Percentiles rank a stretch among this genome's conserved stretches.
phyloP scores from a whole-genome alignment of 2,329 filamentous ascomycete genomes.

The Eutypa lata region DNA sequence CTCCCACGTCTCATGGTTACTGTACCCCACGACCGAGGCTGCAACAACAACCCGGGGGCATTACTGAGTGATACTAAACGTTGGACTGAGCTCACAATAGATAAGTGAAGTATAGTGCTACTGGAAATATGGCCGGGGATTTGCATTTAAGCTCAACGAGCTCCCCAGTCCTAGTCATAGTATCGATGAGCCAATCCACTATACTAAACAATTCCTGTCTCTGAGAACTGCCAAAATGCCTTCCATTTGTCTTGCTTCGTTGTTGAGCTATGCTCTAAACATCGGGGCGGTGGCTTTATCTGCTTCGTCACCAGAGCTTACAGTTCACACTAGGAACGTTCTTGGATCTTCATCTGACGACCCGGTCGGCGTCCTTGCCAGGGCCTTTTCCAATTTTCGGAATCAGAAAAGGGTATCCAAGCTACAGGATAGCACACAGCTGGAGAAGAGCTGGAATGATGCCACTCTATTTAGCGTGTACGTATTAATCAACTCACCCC shows the following conservation, averaged over 20 bases:
- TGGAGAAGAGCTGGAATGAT: slow-evolving; percentile 40
- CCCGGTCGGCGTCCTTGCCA: neutral
- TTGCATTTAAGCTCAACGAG: no score
- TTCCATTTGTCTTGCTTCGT: neutral
- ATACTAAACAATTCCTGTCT: neutral
- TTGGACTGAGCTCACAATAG: no score
- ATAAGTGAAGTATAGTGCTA: no score
- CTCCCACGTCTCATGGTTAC: neutral
- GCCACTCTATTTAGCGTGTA: slow-evolving; percentile 34
- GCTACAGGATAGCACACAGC: slow-evolving; percentile 26
- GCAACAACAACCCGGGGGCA: no score
- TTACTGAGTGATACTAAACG: no score
- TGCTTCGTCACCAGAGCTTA: neutral
- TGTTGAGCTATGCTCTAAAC: neutral
- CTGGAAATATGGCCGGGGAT: no score
- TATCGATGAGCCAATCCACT: neutral
- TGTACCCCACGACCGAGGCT: no score
- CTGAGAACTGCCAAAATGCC: neutral
- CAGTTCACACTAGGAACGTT: neutral
- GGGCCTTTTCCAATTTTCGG: neutral
- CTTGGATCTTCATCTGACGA: neutral
- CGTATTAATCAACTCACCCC: slow-evolving; percentile 2
- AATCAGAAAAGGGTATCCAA: slow-evolving; percentile 1
- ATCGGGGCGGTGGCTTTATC: neutral
- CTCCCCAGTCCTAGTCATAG: no score